A percentile compares a stretch with the other conserved stretches of the same genome.
phyloP scores from a whole-genome alignment of 768 basidiomycete genomes.

The Pilatotrama ljubarskyi region DNA sequence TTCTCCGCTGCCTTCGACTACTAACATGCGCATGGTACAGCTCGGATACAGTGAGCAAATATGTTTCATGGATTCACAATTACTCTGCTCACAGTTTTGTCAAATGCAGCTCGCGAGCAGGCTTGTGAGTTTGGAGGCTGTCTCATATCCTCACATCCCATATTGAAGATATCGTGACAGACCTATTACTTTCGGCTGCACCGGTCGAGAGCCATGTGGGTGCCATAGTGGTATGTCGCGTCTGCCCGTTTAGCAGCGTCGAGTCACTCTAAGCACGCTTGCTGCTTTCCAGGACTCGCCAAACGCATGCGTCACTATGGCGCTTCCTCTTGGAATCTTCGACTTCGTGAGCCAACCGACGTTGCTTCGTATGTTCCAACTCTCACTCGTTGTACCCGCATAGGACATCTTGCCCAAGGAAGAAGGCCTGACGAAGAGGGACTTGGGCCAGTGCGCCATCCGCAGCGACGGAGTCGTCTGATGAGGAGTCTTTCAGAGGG shows the following conservation, averaged over 20 bases:
- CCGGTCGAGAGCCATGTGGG: slow-evolving; percentile 70
- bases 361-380: background rate
- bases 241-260: background rate
- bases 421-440: slow-evolving; percentile 57
- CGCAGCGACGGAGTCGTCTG: slow-evolving; percentile 61
- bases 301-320: slow-evolving; percentile 76
- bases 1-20: too few relatives aligned
- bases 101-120: slow-evolving; percentile 65
- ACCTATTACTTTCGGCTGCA: slow-evolving; percentile 67
- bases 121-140: slow-evolving; percentile 65
- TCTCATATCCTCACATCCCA: too few relatives aligned
- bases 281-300: slow-evolving; percentile 57
- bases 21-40: slow-evolving; percentile 31
- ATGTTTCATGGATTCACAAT: background rate
- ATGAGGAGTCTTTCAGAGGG: background rate
- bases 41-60: slow-evolving; percentile 66
- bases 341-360: slow-evolving; percentile 50
- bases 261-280: background rate
- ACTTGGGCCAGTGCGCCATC: slow-evolving; percentile 68
- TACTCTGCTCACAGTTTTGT: background rate
- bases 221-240: slow-evolving; percentile 58
- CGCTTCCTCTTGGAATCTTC: slow-evolving; percentile 76
- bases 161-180: slow-evolving; percentile 33
- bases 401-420: slow-evolving; percentile 70
- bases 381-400: background rate